phyloP scores from a whole-genome alignment of 208 protist genomes.

The Leishmania amazonensis region DNA sequence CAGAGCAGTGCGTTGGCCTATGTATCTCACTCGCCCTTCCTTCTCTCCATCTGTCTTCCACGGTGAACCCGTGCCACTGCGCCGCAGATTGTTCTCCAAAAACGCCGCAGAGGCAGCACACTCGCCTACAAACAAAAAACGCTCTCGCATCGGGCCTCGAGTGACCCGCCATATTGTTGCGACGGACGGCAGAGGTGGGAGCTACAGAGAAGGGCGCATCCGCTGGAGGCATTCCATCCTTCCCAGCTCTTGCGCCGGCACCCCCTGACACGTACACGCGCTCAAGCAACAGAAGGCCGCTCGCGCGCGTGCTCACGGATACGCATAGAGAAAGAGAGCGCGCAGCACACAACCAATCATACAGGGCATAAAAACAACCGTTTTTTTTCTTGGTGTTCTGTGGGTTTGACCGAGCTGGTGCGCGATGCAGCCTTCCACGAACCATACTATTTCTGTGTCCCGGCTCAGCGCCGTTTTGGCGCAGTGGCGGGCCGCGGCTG shows the following conservation, averaged over 20 bases:
- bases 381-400: background rate
- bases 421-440: slow-evolving; percentile 9
- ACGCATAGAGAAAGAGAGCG: background rate
- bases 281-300: background rate
- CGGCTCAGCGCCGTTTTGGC: slow-evolving; percentile 46
- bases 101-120: background rate
- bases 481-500: slow-evolving; percentile 38
- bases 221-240: background rate
- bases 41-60: background rate
- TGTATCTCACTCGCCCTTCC: background rate
- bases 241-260: background rate
- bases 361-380: background rate
- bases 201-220: background rate
- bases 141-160: background rate
- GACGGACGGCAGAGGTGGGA: background rate
- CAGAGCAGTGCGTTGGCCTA: background rate
- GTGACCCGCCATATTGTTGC: background rate
- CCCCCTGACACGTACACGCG: background rate
- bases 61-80: background rate
- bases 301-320: background rate
- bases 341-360: too few species aligned
- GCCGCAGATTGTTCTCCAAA: background rate
- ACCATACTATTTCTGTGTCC: slow-evolving; percentile 43
- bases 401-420: background rate
- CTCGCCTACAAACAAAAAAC: background rate